These are phyloP conservation scores for Rhododendron molle DNA, from an alignment of 148 eudicot species.

Conservation along the genomic window DNA sequence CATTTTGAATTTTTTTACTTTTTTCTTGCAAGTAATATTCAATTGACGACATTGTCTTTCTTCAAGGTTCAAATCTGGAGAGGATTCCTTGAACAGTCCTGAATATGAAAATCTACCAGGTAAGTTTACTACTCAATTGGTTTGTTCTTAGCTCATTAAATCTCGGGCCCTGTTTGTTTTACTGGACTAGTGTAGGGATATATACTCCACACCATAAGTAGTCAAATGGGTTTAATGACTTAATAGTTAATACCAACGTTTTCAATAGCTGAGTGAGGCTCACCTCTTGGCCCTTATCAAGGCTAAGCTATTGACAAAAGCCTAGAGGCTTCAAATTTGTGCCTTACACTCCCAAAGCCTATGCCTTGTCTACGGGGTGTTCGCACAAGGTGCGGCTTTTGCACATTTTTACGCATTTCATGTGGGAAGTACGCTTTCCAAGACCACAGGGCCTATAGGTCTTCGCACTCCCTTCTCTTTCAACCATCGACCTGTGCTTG, in stretches of 20 bases:
- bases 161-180: neutral
- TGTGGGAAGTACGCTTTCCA: neutral
- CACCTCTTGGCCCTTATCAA: neutral
- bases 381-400: neutral
- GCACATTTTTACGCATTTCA: neutral
- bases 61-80: slow-evolving; percentile 44
- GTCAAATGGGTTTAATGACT: neutral
- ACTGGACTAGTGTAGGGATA: neutral
- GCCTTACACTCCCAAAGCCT: neutral
- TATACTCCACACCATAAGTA: neutral
- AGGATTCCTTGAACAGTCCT: slow-evolving; percentile 18
- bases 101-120: slow-evolving; percentile 38
- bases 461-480: neutral
- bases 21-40: neutral
- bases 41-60: slow-evolving; percentile 8
- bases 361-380: neutral
- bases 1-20: neutral
- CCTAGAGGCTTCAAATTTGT: neutral
- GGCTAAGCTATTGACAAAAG: neutral
- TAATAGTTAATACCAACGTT: neutral
- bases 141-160: neutral
- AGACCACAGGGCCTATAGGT: neutral
- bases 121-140: slow-evolving; percentile 27
- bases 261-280: neutral
- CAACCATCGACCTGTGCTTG: neutral